Percentiles rank a stretch among this genome's conserved stretches.
phyloP scores from a whole-genome alignment of 2,329 filamentous ascomycete species.

The Bertia moriformis region DNA sequence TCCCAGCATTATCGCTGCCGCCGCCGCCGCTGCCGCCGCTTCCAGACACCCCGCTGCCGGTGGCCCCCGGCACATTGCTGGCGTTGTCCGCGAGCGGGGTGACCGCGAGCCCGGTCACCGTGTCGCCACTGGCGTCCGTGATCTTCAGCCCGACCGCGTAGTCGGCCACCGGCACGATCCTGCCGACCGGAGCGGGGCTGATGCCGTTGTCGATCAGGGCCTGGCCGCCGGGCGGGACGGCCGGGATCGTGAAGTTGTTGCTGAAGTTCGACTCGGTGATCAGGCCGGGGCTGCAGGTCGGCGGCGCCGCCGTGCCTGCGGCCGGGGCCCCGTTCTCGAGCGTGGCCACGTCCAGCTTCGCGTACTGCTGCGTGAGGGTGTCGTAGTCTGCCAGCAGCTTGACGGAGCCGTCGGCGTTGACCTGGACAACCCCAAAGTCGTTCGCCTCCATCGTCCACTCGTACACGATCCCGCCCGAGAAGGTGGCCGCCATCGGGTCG shows the following conservation, averaged over 20 bases:
- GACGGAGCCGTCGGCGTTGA: slow-evolving; percentile 41
- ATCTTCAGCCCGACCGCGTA: slow-evolving; percentile 43
- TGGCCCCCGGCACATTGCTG: slow-evolving; percentile 31
- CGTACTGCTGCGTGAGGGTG: slow-evolving; percentile 62
- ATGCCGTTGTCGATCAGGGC: slow-evolving; percentile 68
- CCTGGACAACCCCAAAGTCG: slow-evolving; percentile 48
- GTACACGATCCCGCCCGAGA: slow-evolving; percentile 69
- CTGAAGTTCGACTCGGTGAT: slow-evolving; percentile 58
- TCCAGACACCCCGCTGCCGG: not conserved
- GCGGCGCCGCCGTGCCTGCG: slow-evolving; percentile 39
- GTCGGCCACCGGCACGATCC: slow-evolving; percentile 44
- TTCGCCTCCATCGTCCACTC: slow-evolving; percentile 63
- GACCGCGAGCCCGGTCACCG: slow-evolving; percentile 50
- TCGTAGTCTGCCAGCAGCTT: slow-evolving; percentile 52
- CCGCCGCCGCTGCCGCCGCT: not conserved
- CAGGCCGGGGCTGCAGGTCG: slow-evolving; percentile 49
- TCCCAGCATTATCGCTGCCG: too few species aligned
- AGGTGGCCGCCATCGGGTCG: slow-evolving; percentile 48
- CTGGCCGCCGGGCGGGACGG: slow-evolving; percentile 50
- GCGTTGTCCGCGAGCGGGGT: slow-evolving; percentile 30
- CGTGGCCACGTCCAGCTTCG: slow-evolving; percentile 54
- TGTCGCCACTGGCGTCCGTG: slow-evolving; percentile 33
- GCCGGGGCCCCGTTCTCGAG: slow-evolving; percentile 49
- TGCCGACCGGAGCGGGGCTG: slow-evolving; percentile 43
- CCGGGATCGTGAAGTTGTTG: slow-evolving; percentile 66